Conservation (phyloP, 1,284 basidiomycete species). For the Apiotrichum sp. region DNA sequence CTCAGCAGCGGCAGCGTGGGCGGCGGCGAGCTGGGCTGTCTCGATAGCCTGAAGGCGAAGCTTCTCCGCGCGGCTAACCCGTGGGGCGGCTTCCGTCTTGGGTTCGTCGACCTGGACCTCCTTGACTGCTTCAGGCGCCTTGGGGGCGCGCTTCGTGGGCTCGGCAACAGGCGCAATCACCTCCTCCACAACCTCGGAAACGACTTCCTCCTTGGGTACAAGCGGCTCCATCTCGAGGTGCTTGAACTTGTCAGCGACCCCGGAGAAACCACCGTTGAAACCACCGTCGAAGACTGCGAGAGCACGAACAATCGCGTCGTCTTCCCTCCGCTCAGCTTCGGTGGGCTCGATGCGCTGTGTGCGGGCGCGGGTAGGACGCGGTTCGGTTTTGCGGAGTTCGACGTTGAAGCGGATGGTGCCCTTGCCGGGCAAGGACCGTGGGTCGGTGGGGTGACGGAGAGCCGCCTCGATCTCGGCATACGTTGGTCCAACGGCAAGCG, state of each 20-base stretch:
- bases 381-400: conserved; percentile 7
- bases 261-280: conserved; percentile 31
- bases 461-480: conserved; percentile 4
- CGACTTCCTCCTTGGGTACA: conserved; percentile 6
- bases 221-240: background rate
- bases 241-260: conserved; percentile 23
- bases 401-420: conserved; percentile 15
- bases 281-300: conserved; percentile 25
- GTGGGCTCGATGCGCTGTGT: background rate
- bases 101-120: no score
- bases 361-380: background rate
- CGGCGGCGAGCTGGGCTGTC: background rate
- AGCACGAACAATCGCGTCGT: conserved; percentile 21
- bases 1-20: background rate
- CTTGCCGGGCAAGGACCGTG: background rate
- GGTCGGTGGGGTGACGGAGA: background rate
- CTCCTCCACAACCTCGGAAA: conserved; percentile 9
- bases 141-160: conserved; percentile 3
- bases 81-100: no score
- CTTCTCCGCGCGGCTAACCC: no score
- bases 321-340: conserved; percentile 15
- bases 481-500: background rate
- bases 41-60: background rate
- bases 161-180: background rate
- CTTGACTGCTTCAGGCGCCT: background rate